Base-by-base conservation (phyloP, 352 stramenopile species). In the Globisporangium takayamanum region DNA sequence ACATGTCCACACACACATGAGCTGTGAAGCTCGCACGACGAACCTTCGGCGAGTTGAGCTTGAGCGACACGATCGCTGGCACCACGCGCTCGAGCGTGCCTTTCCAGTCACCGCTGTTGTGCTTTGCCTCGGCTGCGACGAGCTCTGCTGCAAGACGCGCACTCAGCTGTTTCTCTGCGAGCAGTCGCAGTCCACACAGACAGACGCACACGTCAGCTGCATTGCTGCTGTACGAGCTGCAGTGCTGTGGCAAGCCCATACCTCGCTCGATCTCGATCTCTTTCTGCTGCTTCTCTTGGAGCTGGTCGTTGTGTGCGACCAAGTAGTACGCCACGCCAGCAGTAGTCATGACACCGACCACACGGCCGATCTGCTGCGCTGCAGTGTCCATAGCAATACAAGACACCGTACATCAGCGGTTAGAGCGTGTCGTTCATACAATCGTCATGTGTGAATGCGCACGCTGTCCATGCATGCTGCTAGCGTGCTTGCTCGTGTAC, bases 11-110 rank as follows among this genome's bases (percentile, higher is more conserved):
- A 20, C 5, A 45, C 50, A 33, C 20, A 26, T 3, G 28, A 15
- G n/a, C 25, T 15, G 33, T 12, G 6, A 10, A 48, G 37, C 15
- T 10, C 22, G 41, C 41, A 46, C 8, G 10, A 22, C 57, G 8
- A 36, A 92, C 84, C 76, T 94, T 94, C 14, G 85, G 85, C 20
- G 81, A 89, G 62, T 94, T 94, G 25, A 94, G 78, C 64, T 94
- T 94, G n/a, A 94, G 72, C 52, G 80, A 91, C 16, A 94, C 85
- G 50, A 95, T 95, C 14, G 85, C 85, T 12, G 85, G 84, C 25
- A 95, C 82, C 16, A 93, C 83, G 14, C 80, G 81, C 63, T 95
- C 81, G 0, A 95, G 70, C n/a, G 85, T 94, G 26, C 68, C 67
- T 57, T 94, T 94, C 85, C 85, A 94, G 63, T 91, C 84, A 49